Conservation (phyloP, 306 rosid genomes). For the Amphicarpaea edgeworthii region DNA sequence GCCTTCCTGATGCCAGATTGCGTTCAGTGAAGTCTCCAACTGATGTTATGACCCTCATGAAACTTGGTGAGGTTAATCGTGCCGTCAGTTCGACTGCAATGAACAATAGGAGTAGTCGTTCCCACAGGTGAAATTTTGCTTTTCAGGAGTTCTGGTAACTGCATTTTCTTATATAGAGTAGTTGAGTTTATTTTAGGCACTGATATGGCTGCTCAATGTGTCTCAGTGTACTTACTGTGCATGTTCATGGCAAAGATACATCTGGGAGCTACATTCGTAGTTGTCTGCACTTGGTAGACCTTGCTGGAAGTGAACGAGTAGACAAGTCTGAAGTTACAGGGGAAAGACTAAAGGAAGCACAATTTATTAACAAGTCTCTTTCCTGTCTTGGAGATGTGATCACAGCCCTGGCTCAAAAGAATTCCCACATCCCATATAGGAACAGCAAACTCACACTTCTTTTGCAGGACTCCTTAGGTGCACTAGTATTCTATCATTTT, state of each 20-base stretch:
- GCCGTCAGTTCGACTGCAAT: conserved; percentile 83
- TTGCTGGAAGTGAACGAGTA: conserved; percentile 97
- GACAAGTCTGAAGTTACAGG: conserved; percentile 96
- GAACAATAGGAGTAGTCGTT: conserved; percentile 89
- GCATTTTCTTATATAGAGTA: not conserved
- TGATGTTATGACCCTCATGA: conserved; percentile 84
- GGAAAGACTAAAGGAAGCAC: conserved; percentile 93
- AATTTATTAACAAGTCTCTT: conserved; percentile 86
- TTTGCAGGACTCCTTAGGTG: conserved; percentile 91
- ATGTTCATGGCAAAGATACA: conserved; percentile 84
- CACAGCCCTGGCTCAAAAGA: conserved; percentile 93
- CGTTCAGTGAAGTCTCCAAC: conserved; percentile 72
- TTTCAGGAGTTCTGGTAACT: not conserved
- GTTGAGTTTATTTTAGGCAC: conserved; percentile 36
- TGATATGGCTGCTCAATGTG: conserved; percentile 43
- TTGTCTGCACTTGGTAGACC: conserved; percentile 93
- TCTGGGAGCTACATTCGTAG: conserved; percentile 72
- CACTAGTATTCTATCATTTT: conserved; percentile 8
- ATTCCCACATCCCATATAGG: conserved; percentile 92
- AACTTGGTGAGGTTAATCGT: conserved; percentile 82
- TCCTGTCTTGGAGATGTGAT: conserved; percentile 98
- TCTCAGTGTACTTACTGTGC: conserved; percentile 85
- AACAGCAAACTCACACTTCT: conserved; percentile 98
- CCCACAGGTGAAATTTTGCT: conserved; percentile 74
- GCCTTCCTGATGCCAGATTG: conserved; percentile 84